Evolutionary conservation across 345 rosid genomes (phyloP), one percentile per base, ranked within the genome.

Genomic region (Melastoma malabathricum): DNA sequence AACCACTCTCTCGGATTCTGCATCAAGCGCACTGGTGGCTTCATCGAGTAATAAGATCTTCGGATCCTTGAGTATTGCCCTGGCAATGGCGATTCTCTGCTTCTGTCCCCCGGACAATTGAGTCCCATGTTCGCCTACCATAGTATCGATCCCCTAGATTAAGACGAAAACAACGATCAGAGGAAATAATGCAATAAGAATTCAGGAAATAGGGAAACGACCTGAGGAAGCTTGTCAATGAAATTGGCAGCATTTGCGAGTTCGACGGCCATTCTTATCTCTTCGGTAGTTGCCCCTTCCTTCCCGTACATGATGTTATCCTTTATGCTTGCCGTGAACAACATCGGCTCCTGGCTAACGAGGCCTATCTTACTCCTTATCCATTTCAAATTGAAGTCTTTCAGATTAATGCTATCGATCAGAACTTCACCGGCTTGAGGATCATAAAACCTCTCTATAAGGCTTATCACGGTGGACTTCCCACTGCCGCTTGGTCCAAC

Each of bases 401-500:
- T 69, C 44, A 73, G 67, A 51, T 69, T 66, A 54, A 66, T 58
- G 13, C 72, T 64, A 46, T 73, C 78, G 14, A 73, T 60, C 15
- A 73, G 67, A 25, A 69, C 72, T 63, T 63, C 72, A 19, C 78
- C 78, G 6, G 69, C 57, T 22, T 54, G 61, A 23, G 78, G 78
- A 56, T 69, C 78, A 18, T 73, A 73, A 63, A 69, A 69, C 52
- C 78, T 69, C 64, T 73, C 74, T 3, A 73, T 60, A 62, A 73
- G 47, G 41, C 69, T 69, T 44, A 73, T 63, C 8, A 73, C 67
- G 0, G 78, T 73, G 12, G 78, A 73, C 49, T 73, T 73, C 44
- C 78, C 78, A 14, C 78, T 73, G 50, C 78, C 78, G 46, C 78
- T 73, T 10, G 63, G 71, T 29, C 78, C 78, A 10, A 73, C 74